phyloP scores from a whole-genome alignment of 805 yeast species.

The Scheffersomyces lignosus region DNA sequence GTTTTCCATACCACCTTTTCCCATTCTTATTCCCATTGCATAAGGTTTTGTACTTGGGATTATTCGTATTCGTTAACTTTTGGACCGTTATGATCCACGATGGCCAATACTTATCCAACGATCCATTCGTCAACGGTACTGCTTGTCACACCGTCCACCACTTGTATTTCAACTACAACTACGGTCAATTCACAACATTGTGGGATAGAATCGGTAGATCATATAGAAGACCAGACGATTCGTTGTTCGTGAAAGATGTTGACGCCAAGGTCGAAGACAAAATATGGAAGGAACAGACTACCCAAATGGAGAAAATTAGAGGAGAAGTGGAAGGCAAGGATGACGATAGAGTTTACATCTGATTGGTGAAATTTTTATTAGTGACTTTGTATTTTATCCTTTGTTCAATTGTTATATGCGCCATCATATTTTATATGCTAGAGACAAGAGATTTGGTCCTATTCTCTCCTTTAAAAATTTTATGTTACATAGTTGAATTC shows the following conservation, averaged over 20 bases:
- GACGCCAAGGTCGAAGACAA: slow-evolving; percentile 55
- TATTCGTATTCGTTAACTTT: slow-evolving; percentile 90
- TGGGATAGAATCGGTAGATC: slow-evolving; percentile 98
- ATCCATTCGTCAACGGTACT: slow-evolving; percentile 93
- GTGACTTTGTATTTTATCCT: background rate
- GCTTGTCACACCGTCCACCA: slow-evolving; percentile 99
- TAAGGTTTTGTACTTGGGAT: slow-evolving; percentile 74
- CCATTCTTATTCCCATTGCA: slow-evolving; percentile 93
- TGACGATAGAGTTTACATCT: slow-evolving; percentile 75
- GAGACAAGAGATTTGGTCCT: too few species aligned
- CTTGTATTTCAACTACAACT: slow-evolving; percentile 94
- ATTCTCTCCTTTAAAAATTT: too few species aligned
- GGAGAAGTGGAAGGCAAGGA: slow-evolving; percentile 73
- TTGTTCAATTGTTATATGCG: background rate
- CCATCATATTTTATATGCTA: too few species aligned
- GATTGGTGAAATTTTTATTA: background rate
- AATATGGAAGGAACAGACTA: slow-evolving; percentile 70
- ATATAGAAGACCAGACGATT: slow-evolving; percentile 88
- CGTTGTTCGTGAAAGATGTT: slow-evolving; percentile 60
- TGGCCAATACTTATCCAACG: slow-evolving; percentile 91
- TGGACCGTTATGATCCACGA: slow-evolving; percentile 99
- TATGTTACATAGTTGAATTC: too few species aligned
- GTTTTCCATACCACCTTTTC: slow-evolving; percentile 88
- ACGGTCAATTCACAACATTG: slow-evolving; percentile 96
- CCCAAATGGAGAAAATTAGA: slow-evolving; percentile 77